Percentiles rank a stretch among this genome's conserved stretches.
These are phyloP conservation scores for Lactarius tabidus DNA, from an alignment of 768 basidiomycete genomes.

Conservation along the genomic window DNA sequence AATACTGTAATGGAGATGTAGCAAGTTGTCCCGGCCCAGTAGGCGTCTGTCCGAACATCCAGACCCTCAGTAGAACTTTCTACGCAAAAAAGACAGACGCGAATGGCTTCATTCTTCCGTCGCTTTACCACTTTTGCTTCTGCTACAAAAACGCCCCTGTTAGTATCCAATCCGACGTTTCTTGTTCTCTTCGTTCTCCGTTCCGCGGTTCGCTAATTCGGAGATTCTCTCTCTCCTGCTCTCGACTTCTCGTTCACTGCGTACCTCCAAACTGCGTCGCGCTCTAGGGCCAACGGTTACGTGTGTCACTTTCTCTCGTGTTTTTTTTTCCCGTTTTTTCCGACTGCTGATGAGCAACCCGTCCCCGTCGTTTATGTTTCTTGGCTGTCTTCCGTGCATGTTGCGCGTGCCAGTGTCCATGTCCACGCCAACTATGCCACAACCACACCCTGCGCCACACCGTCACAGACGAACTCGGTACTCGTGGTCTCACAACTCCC, in stretches of 20 bases:
- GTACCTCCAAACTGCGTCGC: neutral
- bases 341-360: neutral
- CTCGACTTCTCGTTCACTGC: neutral
- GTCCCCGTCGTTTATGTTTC: too few relatives aligned
- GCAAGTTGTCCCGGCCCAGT: too few relatives aligned
- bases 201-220: neutral
- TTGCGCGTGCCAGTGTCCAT: too few relatives aligned
- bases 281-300: slow-evolving; percentile 30
- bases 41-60: too few relatives aligned
- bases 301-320: slow-evolving; percentile 16
- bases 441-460: slow-evolving; percentile 36
- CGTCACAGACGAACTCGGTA: slow-evolving; percentile 63
- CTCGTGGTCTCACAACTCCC: slow-evolving; percentile 76
- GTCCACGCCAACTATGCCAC: neutral
- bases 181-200: neutral
- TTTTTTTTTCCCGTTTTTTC: neutral
- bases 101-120: slow-evolving; percentile 29
- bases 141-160: slow-evolving; percentile 22
- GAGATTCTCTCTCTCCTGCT: neutral
- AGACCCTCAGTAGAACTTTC: neutral
- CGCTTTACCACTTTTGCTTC: slow-evolving; percentile 27
- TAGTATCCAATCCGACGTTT: neutral
- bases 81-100: neutral
- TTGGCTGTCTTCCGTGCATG: neutral
- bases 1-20: too few relatives aligned